Evolutionary conservation across 2,329 filamentous ascomycete genomes (phyloP).

Genomic region (Mycosphaerella sp.): DNA sequence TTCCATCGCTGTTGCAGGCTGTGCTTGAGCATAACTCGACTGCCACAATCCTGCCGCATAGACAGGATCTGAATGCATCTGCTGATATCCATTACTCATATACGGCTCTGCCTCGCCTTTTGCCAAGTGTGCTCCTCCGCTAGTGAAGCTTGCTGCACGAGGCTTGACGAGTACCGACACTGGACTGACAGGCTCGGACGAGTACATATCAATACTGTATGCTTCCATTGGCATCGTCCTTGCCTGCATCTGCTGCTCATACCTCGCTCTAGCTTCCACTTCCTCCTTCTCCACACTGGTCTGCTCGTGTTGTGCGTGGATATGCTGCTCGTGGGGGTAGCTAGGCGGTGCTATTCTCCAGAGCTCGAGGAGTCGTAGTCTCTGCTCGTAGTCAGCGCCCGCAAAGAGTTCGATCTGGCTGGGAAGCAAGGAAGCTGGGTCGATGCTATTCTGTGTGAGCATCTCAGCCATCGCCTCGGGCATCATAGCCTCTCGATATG

Average conservation of each 20-base stretch:
- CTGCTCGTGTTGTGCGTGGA: constrained; percentile 52
- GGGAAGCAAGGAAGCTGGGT: constrained; percentile 61
- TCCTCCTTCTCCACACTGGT: constrained; percentile 53
- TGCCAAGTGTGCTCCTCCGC: constrained; percentile 12
- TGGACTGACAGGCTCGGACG: constrained; percentile 25
- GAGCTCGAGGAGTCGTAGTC: constrained; percentile 69
- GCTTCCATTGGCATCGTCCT: constrained; percentile 16
- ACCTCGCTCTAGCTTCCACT: constrained; percentile 52
- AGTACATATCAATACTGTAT: constrained; percentile 26
- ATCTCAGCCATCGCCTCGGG: constrained; percentile 38
- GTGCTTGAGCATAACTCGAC: constrained; percentile 19
- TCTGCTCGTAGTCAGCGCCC: constrained; percentile 65
- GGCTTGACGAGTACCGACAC: constrained; percentile 29
- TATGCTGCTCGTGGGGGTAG: constrained; percentile 38
- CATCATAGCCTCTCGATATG: constrained; percentile 28
- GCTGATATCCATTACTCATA: constrained; percentile 73
- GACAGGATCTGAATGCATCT: constrained; percentile 58
- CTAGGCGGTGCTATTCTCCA: constrained; percentile 76
- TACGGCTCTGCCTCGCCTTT: constrained; percentile 62
- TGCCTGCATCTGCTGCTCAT: constrained; percentile 36
- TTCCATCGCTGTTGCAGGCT: constrained; percentile 52
- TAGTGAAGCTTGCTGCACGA: constrained; percentile 28
- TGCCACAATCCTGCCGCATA: constrained; percentile 47
- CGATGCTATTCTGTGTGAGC: constrained; percentile 61
- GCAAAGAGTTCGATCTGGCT: constrained; percentile 75